Percentiles rank a stretch among this genome's conserved stretches.
Evolutionary conservation across 225 moss, liverwort and hornwort genomes (phyloP).

Genomic region (Anthoceros angustus): DNA sequence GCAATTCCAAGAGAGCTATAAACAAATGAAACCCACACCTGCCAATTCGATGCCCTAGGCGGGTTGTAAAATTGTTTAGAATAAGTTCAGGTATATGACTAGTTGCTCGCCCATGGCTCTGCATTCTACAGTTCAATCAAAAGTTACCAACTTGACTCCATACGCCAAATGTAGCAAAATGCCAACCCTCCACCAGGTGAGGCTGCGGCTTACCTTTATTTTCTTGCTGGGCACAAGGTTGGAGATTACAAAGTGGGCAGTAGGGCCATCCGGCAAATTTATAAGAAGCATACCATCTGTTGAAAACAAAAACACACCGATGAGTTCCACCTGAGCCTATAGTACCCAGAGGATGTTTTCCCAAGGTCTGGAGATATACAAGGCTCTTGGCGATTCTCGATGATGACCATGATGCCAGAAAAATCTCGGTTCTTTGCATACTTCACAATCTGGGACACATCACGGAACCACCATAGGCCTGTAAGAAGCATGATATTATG

Average conservation of each 20-base stretch:
- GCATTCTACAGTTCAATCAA: not conserved
- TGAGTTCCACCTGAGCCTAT: not conserved
- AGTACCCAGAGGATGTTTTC: not conserved
- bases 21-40: constrained; percentile 11
- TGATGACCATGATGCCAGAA: constrained; percentile 74
- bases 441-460: constrained; percentile 52
- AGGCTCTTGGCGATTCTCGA: constrained; percentile 83
- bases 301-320: constrained; percentile 7
- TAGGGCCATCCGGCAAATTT: constrained; percentile 81
- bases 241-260: constrained; percentile 84
- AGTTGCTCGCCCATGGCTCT: constrained; percentile 77
- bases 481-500: not conserved
- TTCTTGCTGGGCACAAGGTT: constrained; percentile 70
- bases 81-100: constrained; percentile 85
- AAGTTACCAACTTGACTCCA: not conserved
- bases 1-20: too few species aligned
- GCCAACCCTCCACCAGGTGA: constrained; percentile 27
- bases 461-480: not conserved
- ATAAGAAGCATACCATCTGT: constrained; percentile 61
- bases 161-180: not conserved
- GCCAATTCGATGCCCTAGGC: constrained; percentile 80
- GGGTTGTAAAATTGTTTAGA: constrained; percentile 85
- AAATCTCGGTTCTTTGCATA: constrained; percentile 83
- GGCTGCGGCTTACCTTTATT: constrained; percentile 36
- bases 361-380: constrained; percentile 18